These are phyloP conservation scores for Exophiala viscosa DNA, from an alignment of 2,329 filamentous ascomycete species.

Conservation along the genomic window DNA sequence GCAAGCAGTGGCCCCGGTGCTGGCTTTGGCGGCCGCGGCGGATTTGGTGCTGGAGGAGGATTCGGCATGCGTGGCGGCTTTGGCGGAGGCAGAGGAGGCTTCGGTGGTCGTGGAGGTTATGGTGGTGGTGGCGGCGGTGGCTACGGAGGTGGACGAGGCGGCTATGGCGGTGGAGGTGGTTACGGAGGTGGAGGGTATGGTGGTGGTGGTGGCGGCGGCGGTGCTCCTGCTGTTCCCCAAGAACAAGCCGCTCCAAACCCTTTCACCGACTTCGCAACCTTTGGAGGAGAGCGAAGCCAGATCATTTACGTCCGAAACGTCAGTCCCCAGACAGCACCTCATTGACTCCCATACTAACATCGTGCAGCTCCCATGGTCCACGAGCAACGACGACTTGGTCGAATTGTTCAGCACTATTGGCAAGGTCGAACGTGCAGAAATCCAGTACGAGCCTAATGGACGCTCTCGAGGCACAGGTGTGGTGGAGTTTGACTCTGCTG, in stretches of 20 bases:
- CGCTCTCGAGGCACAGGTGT: constrained; percentile 93
- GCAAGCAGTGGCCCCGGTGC: constrained; percentile 53
- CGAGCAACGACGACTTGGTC: constrained; percentile 93
- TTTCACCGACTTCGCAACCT: constrained; percentile 88
- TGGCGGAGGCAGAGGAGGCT: constrained; percentile 43
- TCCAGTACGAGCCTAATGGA: constrained; percentile 95
- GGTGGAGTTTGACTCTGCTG: constrained; percentile 80
- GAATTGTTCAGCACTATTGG: constrained; percentile 97
- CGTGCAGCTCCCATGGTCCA: constrained; percentile 88
- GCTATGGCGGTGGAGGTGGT: constrained; percentile 17
- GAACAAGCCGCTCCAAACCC: constrained; percentile 64
- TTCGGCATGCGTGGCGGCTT: constrained; percentile 54
- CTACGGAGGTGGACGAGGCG: constrained; percentile 2
- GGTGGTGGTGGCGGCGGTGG: constrained; percentile 7
- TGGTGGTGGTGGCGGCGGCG: constrained; percentile 11
- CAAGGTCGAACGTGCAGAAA: constrained; percentile 97
- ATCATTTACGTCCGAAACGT: constrained; percentile 96
- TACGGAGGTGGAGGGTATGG: constrained; percentile 34
- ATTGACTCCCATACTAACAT: constrained; percentile 26
- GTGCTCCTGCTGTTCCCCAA: constrained; percentile 26
- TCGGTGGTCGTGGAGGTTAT: constrained; percentile 28
- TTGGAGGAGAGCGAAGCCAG: constrained; percentile 76
- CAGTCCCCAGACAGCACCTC: constrained; percentile 45
- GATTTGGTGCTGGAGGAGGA: constrained; percentile 45
- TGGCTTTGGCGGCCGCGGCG: constrained; percentile 38